These are phyloP conservation scores for Arctium minus DNA, from an alignment of 129 eudicot genomes.

Conservation along the genomic window DNA sequence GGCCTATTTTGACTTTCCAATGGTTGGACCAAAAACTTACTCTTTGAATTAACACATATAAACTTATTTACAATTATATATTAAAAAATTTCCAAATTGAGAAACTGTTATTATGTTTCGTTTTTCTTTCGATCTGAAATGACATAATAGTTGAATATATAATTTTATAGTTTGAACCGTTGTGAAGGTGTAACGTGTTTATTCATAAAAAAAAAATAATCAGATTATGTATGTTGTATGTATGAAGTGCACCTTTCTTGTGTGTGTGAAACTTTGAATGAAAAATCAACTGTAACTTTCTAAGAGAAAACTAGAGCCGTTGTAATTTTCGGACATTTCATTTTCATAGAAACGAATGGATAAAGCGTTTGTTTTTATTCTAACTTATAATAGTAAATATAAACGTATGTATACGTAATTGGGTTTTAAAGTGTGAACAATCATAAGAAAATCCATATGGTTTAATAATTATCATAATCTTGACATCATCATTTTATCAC, in stretches of 20 bases:
- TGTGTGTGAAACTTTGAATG: constrained; percentile 27
- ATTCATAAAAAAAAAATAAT: background rate
- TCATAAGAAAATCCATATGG: background rate
- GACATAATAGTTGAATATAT: background rate
- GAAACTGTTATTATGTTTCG: background rate
- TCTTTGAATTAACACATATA: background rate
- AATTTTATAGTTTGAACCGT: background rate
- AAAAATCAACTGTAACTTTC: background rate
- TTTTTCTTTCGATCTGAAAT: too few species aligned
- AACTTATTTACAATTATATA: background rate
- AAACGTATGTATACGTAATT: background rate
- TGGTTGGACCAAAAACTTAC: background rate
- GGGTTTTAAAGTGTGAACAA: background rate
- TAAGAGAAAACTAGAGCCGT: background rate
- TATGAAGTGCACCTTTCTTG: background rate
- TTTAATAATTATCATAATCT: background rate
- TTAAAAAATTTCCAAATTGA: background rate
- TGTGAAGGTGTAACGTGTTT: background rate
- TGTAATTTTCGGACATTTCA: background rate
- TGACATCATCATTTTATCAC: background rate
- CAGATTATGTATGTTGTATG: background rate
- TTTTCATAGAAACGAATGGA: background rate
- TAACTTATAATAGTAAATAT: background rate
- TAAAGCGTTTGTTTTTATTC: background rate
- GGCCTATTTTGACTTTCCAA: constrained; percentile 17